phyloP scores from a whole-genome alignment of 192 early-diverging fungal genomes.

The Coemansia asiatica region DNA sequence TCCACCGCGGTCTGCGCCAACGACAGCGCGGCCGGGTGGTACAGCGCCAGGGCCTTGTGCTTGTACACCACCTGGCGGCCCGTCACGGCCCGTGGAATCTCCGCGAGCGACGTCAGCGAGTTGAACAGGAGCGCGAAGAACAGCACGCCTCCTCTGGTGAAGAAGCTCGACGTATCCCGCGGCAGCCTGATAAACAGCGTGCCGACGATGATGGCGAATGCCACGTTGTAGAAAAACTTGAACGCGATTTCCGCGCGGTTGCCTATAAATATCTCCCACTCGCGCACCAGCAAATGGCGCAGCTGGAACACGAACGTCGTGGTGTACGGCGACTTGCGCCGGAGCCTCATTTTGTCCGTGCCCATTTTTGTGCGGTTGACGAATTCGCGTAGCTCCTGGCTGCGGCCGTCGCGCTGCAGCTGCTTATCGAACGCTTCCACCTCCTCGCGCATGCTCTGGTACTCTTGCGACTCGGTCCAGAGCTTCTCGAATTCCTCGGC shows the following conservation, averaged over 20 bases:
- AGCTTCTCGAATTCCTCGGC: constrained; percentile 65
- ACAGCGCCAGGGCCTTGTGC: constrained; percentile 69
- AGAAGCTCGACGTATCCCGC: constrained; percentile 58
- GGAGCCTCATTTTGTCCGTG: constrained; percentile 54
- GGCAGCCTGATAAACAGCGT: constrained; percentile 69
- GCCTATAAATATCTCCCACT: constrained; percentile 63
- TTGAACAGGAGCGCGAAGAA: constrained; percentile 67
- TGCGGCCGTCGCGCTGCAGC: constrained; percentile 37
- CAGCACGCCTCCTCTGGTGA: constrained; percentile 57
- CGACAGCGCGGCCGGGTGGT: constrained; percentile 35
- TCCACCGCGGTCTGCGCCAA: constrained; percentile 27
- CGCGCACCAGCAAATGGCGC: constrained; percentile 60
- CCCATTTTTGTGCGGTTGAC: constrained; percentile 60
- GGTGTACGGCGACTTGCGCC: constrained; percentile 60
- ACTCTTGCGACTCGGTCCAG: constrained; percentile 55
- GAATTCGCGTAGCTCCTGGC: constrained; percentile 47
- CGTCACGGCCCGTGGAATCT: constrained; percentile 67
- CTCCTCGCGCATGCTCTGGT: constrained; percentile 37
- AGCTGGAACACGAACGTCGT: constrained; percentile 67
- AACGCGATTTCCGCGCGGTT: constrained; percentile 59
- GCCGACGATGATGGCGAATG: constrained; percentile 74
- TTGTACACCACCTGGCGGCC: constrained; percentile 77
- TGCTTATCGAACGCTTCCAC: constrained; percentile 51
- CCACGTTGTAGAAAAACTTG: constrained; percentile 57
- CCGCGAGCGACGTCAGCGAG: constrained; percentile 65